These are phyloP conservation scores for Helicostylum pulchrum DNA, from an alignment of 192 early-diverging fungal genomes.

Conservation along the genomic window DNA sequence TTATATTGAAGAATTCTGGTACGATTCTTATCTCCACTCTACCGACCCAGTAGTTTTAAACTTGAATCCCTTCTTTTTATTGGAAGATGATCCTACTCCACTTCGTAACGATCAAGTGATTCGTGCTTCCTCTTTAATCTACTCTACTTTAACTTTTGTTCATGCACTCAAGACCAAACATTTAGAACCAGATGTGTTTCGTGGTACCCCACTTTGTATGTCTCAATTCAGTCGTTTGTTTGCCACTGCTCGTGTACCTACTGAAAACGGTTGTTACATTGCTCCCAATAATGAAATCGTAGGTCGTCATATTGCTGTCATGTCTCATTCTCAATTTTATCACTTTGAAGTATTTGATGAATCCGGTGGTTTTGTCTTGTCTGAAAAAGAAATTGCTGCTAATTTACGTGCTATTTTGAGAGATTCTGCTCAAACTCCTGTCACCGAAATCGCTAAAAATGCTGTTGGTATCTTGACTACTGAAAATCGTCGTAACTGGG, in stretches of 20 bases:
- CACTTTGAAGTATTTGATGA: conserved; percentile 68
- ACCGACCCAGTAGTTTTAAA: conserved; percentile 45
- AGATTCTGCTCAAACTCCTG: conserved; percentile 45
- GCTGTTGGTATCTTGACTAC: conserved; percentile 70
- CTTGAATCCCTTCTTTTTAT: conserved; percentile 47
- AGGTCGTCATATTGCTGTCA: conserved; percentile 62
- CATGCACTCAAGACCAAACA: conserved; percentile 54
- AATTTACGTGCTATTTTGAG: conserved; percentile 61
- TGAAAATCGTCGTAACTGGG: conserved; percentile 78
- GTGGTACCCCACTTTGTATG: conserved; percentile 70
- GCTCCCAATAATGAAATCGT: conserved; percentile 7
- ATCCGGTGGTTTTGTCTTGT: conserved; percentile 46
- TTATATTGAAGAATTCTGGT: conserved; percentile 53
- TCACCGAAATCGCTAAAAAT: conserved; percentile 53
- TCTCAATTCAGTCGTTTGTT: conserved; percentile 78
- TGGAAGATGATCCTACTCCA: conserved; percentile 50
- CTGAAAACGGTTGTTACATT: conserved; percentile 43
- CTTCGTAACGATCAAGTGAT: conserved; percentile 59
- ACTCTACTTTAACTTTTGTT: conserved; percentile 66
- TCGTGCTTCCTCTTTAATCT: conserved; percentile 69
- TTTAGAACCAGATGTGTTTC: conserved; percentile 64
- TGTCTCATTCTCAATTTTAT: conserved; percentile 77
- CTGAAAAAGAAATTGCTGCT: conserved; percentile 63
- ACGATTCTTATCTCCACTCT: conserved; percentile 44
- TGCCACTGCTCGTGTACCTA: conserved; percentile 76